Percentiles rank a stretch among this genome's conserved stretches.
These are phyloP conservation scores for Cladorrhinum samala DNA, from an alignment of 495 filamentous ascomycete genomes.

Conservation along the genomic window DNA sequence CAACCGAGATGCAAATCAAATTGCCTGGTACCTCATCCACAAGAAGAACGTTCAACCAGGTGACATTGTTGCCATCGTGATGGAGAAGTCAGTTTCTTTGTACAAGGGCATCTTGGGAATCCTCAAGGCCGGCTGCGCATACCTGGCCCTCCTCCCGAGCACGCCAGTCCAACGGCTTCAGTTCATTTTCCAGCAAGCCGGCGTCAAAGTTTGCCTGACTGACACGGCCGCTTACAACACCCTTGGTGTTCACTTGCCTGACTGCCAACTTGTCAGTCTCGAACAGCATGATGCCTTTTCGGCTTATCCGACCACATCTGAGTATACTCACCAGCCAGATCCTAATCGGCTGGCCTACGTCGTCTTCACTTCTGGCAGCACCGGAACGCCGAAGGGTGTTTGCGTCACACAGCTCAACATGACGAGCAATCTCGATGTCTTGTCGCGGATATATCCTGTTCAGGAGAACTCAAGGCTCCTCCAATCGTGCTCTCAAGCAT, in stretches of 20 bases:
- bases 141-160: conserved; percentile 63
- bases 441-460: conserved; percentile 55
- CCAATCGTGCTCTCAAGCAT: conserved; percentile 67
- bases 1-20: conserved; percentile 54
- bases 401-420: conserved; percentile 63
- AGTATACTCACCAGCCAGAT: conserved; percentile 20
- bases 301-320: conserved; percentile 24
- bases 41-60: conserved; percentile 38
- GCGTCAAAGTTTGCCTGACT: conserved; percentile 42
- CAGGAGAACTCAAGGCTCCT: conserved; percentile 47
- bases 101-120: conserved; percentile 68
- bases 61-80: conserved; percentile 57
- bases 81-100: conserved; percentile 62
- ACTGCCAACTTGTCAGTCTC: conserved; percentile 32
- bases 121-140: conserved; percentile 65
- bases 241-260: conserved; percentile 16
- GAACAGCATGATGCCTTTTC: conserved; percentile 22
- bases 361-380: conserved; percentile 62
- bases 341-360: conserved; percentile 46
- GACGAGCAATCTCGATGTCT: conserved; percentile 56
- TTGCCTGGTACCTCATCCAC: conserved; percentile 52
- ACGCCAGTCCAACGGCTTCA: conserved; percentile 51
- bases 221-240: conserved; percentile 18
- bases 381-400: conserved; percentile 63
- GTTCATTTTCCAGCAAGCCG: conserved; percentile 49